Conservation (phyloP, 2,329 filamentous ascomycete species). For the Colletotrichum truncatum region DNA sequence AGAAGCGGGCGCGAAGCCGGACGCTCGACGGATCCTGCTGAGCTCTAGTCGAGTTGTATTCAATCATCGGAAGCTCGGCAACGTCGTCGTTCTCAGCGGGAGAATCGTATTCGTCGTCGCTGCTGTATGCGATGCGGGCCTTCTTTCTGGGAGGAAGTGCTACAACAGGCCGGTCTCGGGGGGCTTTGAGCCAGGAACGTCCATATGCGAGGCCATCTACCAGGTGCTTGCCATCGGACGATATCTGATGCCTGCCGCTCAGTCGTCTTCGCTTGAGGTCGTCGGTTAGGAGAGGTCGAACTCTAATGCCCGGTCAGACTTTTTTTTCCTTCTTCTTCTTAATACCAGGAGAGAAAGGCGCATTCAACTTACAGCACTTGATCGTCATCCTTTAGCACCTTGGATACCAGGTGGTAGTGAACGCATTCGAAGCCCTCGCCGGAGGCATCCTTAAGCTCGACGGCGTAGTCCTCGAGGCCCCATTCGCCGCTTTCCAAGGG, state of each 20-base stretch:
- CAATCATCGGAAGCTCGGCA: slow-evolving; percentile 33
- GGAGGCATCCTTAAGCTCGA: slow-evolving; percentile 70
- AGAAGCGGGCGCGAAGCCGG: slow-evolving; percentile 40
- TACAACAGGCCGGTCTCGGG: slow-evolving; percentile 71
- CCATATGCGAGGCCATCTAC: slow-evolving; percentile 90
- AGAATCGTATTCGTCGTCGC: slow-evolving; percentile 50
- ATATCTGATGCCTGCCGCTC: slow-evolving; percentile 84
- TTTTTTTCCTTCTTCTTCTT: background rate
- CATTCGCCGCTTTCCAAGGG: slow-evolving; percentile 84
- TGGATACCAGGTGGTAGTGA: slow-evolving; percentile 79
- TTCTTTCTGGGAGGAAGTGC: slow-evolving; percentile 80
- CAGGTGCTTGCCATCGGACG: slow-evolving; percentile 79
- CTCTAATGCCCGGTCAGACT: slow-evolving; percentile 56
- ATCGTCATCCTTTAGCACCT: slow-evolving; percentile 83
- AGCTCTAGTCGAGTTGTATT: slow-evolving; percentile 28
- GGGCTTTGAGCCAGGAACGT: slow-evolving; percentile 70
- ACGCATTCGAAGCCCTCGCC: slow-evolving; percentile 83
- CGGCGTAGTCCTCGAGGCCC: slow-evolving; percentile 90
- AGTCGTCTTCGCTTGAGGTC: slow-evolving; percentile 79
- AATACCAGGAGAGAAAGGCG: background rate
- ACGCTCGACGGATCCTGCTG: slow-evolving; percentile 34
- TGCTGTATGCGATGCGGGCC: slow-evolving; percentile 58
- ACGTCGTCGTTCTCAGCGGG: slow-evolving; percentile 41
- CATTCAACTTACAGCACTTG: slow-evolving; percentile 73
- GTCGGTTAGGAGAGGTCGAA: slow-evolving; percentile 78